Percentiles rank a stretch among this genome's conserved stretches.
Evolutionary conservation across 2,329 filamentous ascomycete species (phyloP).

Genomic region (Aphanocladium album): DNA sequence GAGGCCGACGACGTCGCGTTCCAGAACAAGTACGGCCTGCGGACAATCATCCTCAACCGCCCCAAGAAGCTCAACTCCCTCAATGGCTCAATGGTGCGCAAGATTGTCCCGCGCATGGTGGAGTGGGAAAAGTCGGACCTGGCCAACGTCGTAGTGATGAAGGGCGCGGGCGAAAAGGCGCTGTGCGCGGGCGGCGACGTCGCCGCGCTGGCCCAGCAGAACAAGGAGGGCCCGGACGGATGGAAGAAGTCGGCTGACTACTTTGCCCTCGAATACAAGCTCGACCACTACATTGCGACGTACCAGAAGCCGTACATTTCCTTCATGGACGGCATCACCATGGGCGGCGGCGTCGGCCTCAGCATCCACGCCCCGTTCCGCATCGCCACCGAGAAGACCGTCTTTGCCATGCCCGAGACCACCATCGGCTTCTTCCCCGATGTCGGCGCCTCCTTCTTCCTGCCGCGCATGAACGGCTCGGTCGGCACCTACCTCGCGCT

Average conservation of each 20-base stretch:
- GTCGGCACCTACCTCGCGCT: conserved; percentile 90
- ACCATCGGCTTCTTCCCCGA: conserved; percentile 99
- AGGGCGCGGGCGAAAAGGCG: conserved; percentile 77
- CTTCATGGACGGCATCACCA: conserved; percentile 96
- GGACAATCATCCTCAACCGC: conserved; percentile 90
- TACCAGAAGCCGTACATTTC: conserved; percentile 91
- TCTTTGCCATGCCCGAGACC: conserved; percentile 98
- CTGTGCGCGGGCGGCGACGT: conserved; percentile 96
- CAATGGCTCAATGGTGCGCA: conserved; percentile 89
- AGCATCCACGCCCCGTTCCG: conserved; percentile 93
- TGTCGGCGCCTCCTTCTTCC: conserved; percentile 93
- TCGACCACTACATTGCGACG: conserved; percentile 92
- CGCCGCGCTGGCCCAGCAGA: conserved; percentile 67
- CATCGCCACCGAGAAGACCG: conserved; percentile 90
- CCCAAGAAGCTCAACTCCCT: conserved; percentile 89
- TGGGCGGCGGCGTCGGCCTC: conserved; percentile 94
- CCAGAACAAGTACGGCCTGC: conserved; percentile 79
- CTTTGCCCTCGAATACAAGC: conserved; percentile 91
- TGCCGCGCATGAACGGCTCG: conserved; percentile 80
- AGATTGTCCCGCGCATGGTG: conserved; percentile 81
- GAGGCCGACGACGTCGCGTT: conserved; percentile 90
- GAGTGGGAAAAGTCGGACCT: conserved; percentile 96
- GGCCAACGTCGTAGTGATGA: conserved; percentile 88
- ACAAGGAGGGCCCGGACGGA: conserved; percentile 62
- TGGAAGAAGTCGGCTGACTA: conserved; percentile 74